phyloP scores from a whole-genome alignment of 1,139 yeast genomes.

The Wickerhamiella pararugosa region DNA sequence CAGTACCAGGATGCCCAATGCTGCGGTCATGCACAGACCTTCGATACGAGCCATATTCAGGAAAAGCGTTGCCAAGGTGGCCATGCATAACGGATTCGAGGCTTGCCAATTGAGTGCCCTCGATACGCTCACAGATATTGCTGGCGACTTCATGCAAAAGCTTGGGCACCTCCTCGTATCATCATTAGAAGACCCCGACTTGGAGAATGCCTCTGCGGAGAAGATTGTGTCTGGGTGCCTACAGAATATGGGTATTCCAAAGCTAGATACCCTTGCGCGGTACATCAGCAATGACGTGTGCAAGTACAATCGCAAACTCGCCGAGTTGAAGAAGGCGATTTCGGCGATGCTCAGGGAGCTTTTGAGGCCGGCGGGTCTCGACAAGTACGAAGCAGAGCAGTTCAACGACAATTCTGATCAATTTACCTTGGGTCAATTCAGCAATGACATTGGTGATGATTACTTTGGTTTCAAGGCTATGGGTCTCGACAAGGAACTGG shows the following conservation, averaged over 20 bases:
- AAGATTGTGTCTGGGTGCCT: conserved; percentile 49
- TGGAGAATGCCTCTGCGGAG: conserved; percentile 22
- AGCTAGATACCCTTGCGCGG: conserved; percentile 60
- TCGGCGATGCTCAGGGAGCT: conserved; percentile 66
- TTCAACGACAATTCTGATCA: conserved; percentile 88
- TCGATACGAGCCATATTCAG: conserved; percentile 54
- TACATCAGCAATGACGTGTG: conserved; percentile 61
- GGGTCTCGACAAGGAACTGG: conserved; percentile 86
- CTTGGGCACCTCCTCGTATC: conserved; percentile 55
- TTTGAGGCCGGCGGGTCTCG: conserved; percentile 56
- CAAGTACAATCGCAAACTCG: conserved; percentile 53
- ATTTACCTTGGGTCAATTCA: conserved; percentile 85
- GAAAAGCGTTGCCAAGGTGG: conserved; percentile 58
- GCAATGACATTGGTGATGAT: conserved; percentile 78
- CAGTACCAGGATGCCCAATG: conserved; percentile 55
- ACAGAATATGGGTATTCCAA: conserved; percentile 71
- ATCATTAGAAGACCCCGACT: conserved; percentile 41
- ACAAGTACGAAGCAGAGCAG: conserved; percentile 59
- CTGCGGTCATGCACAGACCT: conserved; percentile 40
- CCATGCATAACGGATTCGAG: conserved; percentile 93
- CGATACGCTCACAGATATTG: conserved; percentile 66
- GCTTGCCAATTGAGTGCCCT: conserved; percentile 64
- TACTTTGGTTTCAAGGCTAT: conserved; percentile 92
- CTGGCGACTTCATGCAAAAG: conserved; percentile 65
- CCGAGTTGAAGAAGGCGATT: conserved; percentile 51